Percentiles rank a stretch among this genome's conserved stretches.
These are phyloP conservation scores for Emmonsia crescens DNA, from an alignment of 2,329 filamentous ascomycete genomes.

Conservation along the genomic window DNA sequence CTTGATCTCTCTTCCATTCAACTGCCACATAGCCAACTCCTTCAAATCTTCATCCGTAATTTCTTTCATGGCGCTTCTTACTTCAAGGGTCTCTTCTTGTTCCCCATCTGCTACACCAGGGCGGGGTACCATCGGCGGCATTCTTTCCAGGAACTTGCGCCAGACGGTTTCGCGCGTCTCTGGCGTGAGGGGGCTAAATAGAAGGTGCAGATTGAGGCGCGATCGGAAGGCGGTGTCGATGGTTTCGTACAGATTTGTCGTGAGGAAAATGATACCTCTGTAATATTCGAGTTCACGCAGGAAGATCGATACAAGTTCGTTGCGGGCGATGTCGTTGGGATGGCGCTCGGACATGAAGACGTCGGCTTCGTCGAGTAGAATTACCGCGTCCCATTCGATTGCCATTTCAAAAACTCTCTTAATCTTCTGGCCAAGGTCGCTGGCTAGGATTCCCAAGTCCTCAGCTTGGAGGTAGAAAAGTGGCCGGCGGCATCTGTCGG, in stretches of 20 bases:
- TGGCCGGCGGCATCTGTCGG: constrained; percentile 5
- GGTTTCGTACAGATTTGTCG: constrained; percentile 22
- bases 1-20: constrained; percentile 41
- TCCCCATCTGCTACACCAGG: background rate
- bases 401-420: constrained; percentile 19
- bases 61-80: constrained; percentile 1
- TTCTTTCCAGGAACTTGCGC: constrained; percentile 32
- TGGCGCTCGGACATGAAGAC: constrained; percentile 22
- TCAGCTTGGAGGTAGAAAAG: constrained; percentile 9
- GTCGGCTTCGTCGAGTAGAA: constrained; percentile 32
- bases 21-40: constrained; percentile 32
- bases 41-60: constrained; percentile 24
- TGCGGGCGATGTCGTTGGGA: constrained; percentile 6
- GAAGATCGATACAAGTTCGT: constrained; percentile 17
- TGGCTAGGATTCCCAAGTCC: constrained; percentile 12
- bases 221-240: constrained; percentile 31
- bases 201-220: constrained; percentile 38
- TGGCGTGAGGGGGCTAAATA: constrained; percentile 32
- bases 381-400: constrained; percentile 10
- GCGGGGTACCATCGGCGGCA: constrained; percentile 25
- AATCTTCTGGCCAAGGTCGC: constrained; percentile 16
- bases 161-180: constrained; percentile 35
- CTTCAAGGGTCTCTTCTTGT: background rate
- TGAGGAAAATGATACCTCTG: constrained; percentile 23
- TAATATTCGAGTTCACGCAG: constrained; percentile 18